Conservation (phyloP, 371 early-diverging fungal genomes). For the Mortierella sp. region DNA sequence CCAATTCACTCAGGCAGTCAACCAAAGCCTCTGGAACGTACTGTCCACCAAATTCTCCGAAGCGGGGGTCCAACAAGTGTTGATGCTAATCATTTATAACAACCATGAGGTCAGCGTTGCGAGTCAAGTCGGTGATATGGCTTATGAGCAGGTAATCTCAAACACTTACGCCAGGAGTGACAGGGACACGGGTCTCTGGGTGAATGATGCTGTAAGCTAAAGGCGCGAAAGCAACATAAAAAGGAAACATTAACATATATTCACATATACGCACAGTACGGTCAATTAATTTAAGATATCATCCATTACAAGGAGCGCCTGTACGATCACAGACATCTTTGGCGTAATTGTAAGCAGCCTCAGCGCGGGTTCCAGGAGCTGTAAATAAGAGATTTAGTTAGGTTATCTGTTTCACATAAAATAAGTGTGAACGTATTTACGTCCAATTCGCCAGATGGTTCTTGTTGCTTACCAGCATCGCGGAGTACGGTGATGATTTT, state of each 20-base stretch:
- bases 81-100: slow-evolving; percentile 16
- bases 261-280: background rate
- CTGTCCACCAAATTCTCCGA: slow-evolving; percentile 96
- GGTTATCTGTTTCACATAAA: background rate
- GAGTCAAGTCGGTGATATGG: background rate
- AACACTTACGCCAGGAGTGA: slow-evolving; percentile 42
- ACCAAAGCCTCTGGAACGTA: slow-evolving; percentile 97
- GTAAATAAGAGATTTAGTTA: slow-evolving; percentile 2
- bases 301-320: slow-evolving; percentile 49
- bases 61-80: slow-evolving; percentile 78
- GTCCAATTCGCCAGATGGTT: background rate
- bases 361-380: slow-evolving; percentile 59
- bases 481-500: slow-evolving; percentile 86
- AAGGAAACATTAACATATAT: background rate
- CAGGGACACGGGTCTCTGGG: slow-evolving; percentile 36
- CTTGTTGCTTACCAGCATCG: slow-evolving; percentile 60
- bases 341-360: slow-evolving; percentile 70
- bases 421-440: background rate
- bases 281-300: background rate
- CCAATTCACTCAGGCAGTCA: slow-evolving; percentile 92
- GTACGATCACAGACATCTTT: slow-evolving; percentile 74
- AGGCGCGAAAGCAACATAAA: background rate
- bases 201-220: slow-evolving; percentile 32
- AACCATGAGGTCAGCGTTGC: background rate
- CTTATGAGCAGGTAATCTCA: background rate